Conservation (phyloP, 106 monocot genomes). For the Cymbidium sinense region DNA sequence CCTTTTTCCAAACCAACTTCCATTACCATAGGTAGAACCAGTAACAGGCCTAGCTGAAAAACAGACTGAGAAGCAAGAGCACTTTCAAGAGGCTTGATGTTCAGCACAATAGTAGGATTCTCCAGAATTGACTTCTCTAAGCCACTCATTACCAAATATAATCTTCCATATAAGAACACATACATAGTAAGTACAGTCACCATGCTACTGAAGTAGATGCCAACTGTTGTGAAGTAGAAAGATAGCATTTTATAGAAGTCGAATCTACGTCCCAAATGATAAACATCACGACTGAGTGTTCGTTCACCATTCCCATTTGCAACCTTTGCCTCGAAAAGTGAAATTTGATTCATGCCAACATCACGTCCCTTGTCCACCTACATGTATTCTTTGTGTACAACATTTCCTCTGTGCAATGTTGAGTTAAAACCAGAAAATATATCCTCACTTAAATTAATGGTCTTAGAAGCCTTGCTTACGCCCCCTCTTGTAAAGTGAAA, state of each 20-base stretch:
- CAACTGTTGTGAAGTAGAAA: slow-evolving; percentile 96
- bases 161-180: slow-evolving; percentile 79
- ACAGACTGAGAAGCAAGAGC: slow-evolving; percentile 82
- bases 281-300: slow-evolving; percentile 85
- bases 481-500: no score
- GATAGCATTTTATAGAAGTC: slow-evolving; percentile 94
- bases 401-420: no score
- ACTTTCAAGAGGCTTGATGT: no score
- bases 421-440: no score
- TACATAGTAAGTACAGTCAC: slow-evolving; percentile 90
- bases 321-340: no score
- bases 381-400: no score
- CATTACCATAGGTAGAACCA: slow-evolving; percentile 88
- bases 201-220: slow-evolving; percentile 95
- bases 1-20: slow-evolving; percentile 92
- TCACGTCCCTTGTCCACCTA: no score
- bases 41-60: slow-evolving; percentile 74
- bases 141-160: slow-evolving; percentile 89
- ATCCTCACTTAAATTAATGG: no score
- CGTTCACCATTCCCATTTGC: slow-evolving; percentile 99
- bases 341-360: no score
- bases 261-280: slow-evolving; percentile 81
- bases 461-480: no score
- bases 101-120: slow-evolving; percentile 42
- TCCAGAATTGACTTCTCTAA: slow-evolving; percentile 67